Conservation (phyloP, 2,329 filamentous ascomycete genomes). For the Aspergillus vadensis region DNA sequence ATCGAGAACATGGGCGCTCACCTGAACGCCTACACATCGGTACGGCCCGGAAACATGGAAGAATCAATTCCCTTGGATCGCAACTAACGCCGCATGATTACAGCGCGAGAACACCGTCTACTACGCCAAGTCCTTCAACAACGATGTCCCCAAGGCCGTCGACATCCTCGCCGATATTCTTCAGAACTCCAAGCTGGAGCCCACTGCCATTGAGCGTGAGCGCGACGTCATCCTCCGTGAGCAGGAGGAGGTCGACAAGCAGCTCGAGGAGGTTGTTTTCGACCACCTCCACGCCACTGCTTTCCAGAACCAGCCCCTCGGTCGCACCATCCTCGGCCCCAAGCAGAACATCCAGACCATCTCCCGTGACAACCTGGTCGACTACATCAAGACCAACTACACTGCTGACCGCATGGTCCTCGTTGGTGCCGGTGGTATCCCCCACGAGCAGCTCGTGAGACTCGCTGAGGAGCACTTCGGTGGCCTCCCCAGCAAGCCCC, state of each 20-base stretch:
- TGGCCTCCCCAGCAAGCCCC: conserved; percentile 72
- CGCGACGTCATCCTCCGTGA: conserved; percentile 98
- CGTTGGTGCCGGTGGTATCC: conserved; percentile 89
- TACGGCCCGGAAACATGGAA: conserved; percentile 53
- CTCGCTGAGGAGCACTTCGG: conserved; percentile 96
- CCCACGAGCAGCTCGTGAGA: conserved; percentile 90
- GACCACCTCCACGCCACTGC: conserved; percentile 98
- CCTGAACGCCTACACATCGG: conserved; percentile 98
- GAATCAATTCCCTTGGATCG: conserved; percentile 15
- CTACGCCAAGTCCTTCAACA: conserved; percentile 99
- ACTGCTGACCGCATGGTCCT: conserved; percentile 99
- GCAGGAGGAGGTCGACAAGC: conserved; percentile 99
- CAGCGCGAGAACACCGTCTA: conserved; percentile 99
- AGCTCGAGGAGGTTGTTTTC: conserved; percentile 98
- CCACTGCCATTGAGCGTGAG: conserved; percentile 90
- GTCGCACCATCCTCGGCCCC: conserved; percentile 95
- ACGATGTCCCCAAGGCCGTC: conserved; percentile 92
- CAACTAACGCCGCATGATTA: conserved; percentile 29
- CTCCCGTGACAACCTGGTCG: conserved; percentile 81
- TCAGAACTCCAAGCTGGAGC: conserved; percentile 98
- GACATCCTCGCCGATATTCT: conserved; percentile 99
- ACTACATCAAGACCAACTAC: conserved; percentile 99
- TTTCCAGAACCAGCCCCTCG: conserved; percentile 93
- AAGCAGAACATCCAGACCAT: conserved; percentile 98
- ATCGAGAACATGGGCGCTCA: conserved; percentile 99